Evolutionary conservation across 805 yeast species (phyloP).

Genomic region (Metschnikowia santaceciliae): DNA sequence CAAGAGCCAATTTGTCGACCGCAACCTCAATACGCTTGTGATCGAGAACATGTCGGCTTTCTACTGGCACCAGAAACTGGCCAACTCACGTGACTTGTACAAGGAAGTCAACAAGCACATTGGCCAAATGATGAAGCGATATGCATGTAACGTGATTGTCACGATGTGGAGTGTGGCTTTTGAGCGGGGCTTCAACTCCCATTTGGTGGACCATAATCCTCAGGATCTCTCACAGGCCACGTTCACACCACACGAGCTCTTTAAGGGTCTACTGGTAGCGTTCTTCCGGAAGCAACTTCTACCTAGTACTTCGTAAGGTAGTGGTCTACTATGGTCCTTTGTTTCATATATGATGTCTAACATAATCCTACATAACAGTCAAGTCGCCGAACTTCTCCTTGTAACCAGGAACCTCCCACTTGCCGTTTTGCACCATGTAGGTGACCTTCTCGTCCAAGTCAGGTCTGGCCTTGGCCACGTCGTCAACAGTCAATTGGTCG

Average conservation of each 20-base stretch:
- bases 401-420: slow-evolving; percentile 98
- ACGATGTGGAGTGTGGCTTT: slow-evolving; percentile 27
- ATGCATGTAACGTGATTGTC: slow-evolving; percentile 26
- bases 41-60: slow-evolving; percentile 34
- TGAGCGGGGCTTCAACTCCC: slow-evolving; percentile 28
- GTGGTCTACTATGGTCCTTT: neutral
- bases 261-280: neutral
- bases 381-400: slow-evolving; percentile 97
- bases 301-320: neutral
- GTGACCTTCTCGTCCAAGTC: slow-evolving; percentile 94
- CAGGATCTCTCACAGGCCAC: slow-evolving; percentile 7
- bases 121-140: slow-evolving; percentile 14
- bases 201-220: neutral
- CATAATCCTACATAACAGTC: slow-evolving; percentile 68
- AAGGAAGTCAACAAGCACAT: slow-evolving; percentile 12
- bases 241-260: slow-evolving; percentile 10
- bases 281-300: neutral
- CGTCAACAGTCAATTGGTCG: slow-evolving; percentile 94
- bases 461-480: slow-evolving; percentile 92
- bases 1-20: neutral
- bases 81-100: slow-evolving; percentile 10
- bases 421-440: slow-evolving; percentile 93
- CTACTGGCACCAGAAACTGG: slow-evolving; percentile 27
- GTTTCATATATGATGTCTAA: slow-evolving; percentile 1
- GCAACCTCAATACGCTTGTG: slow-evolving; percentile 20